Base-by-base conservation (phyloP, 805 yeast genomes). In the Isabelozyma gotoi region DNA sequence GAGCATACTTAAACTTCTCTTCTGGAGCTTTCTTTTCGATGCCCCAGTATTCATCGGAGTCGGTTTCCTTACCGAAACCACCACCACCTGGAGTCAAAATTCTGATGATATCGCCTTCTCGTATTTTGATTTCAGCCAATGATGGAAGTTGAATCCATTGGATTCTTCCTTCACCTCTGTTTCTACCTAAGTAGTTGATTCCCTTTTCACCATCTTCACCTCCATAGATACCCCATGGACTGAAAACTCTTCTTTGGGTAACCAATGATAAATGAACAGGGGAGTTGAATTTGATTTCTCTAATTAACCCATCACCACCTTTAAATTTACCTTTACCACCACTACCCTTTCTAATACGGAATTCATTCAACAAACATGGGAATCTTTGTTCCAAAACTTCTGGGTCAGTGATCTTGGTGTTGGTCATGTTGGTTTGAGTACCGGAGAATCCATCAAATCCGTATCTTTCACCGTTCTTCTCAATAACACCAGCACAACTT, bases 41-140 rank as follows among this genome's bases (percentile, higher is more conserved):
- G n/a, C 48, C 45, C 55, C 52, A 49, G 18, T 24, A 36, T 15
- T 49, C 57, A 31, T 50, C 55, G 3, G 53, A 27, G 32, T 51
- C 57, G 8, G 42, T 24, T 16, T 45, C 45, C 17, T 41, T 47
- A 39, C 95, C 95, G 61, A 73, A 87, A 0, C 90, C 96, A 36
- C 94, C 96, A 24, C 94, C 96, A 36, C 96, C 96, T 2, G 96
- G 96, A 0, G 96, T 87, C 52, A 70, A 62, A 31, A 88, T 80
- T 6, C 82, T 62, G 31, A 88, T 60, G 40, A 86, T 70, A 53
- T 88, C 96, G 2, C 94, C 94, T 4, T 74, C 60, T 12, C 65
- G 52, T 42, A 81, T 73, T 8, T 68, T 56, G 2, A 85, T 49
- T 61, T 84, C 85, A 16, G 94, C 95, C 5, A 91, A 90, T 17